phyloP scores from a whole-genome alignment of 345 rosid genomes.

The Nasturtium officinale region DNA sequence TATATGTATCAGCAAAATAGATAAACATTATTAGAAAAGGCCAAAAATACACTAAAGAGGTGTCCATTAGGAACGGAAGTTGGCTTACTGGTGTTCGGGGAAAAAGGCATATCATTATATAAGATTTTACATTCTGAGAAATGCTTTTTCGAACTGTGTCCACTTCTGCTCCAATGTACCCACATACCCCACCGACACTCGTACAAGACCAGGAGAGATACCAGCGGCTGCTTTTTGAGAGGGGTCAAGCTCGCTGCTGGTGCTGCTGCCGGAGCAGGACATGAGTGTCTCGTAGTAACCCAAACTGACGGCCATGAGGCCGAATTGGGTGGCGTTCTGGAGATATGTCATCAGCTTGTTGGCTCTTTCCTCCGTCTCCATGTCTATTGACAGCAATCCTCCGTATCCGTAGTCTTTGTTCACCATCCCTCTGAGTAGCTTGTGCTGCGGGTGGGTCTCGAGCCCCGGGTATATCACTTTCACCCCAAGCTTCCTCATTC shows the following conservation, averaged over 20 bases:
- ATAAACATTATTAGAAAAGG: background rate
- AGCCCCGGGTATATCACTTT: slow-evolving; percentile 90
- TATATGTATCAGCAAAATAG: background rate
- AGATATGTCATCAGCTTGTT: slow-evolving; percentile 72
- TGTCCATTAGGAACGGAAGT: background rate
- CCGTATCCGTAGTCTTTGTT: slow-evolving; percentile 85
- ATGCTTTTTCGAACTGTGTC: slow-evolving; percentile 83
- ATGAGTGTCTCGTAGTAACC: slow-evolving; percentile 93
- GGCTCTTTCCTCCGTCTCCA: slow-evolving; percentile 88
- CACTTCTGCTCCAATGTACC: slow-evolving; percentile 95
- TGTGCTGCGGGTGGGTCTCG: slow-evolving; percentile 74
- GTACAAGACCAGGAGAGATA: slow-evolving; percentile 83
- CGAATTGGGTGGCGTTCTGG: slow-evolving; percentile 80
- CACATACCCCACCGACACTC: slow-evolving; percentile 85
- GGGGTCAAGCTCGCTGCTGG: slow-evolving; percentile 75
- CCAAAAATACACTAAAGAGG: no score
- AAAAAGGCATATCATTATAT: background rate
- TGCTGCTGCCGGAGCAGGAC: slow-evolving; percentile 96
- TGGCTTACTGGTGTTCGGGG: background rate
- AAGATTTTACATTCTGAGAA: slow-evolving; percentile 51
- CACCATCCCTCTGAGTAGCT: slow-evolving; percentile 57
- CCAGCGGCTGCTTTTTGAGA: slow-evolving; percentile 82
- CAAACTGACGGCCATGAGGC: slow-evolving; percentile 96
- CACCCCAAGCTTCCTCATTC: slow-evolving; percentile 72
- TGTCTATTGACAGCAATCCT: slow-evolving; percentile 76